These are phyloP conservation scores for Phytophthora ohioensis DNA, from an alignment of 352 stramenopile genomes.

Conservation along the genomic window DNA sequence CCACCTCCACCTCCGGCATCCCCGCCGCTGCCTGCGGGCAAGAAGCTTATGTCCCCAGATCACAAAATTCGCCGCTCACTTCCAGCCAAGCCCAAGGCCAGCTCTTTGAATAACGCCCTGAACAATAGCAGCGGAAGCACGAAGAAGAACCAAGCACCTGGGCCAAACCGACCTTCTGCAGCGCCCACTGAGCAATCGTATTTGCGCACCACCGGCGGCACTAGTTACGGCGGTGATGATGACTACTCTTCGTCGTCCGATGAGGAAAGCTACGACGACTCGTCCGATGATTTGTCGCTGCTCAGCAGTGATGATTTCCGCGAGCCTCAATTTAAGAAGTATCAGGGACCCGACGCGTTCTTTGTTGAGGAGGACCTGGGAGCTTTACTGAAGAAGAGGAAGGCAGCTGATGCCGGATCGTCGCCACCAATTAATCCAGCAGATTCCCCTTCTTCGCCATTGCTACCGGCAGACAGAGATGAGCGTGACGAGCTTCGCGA, in stretches of 20 bases:
- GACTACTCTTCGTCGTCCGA: conserved; percentile 47
- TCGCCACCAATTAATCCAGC: conserved; percentile 18
- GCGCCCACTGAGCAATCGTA: conserved; percentile 31
- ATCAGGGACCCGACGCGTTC: conserved; percentile 35
- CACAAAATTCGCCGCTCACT: conserved; percentile 16
- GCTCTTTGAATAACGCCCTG: conserved; percentile 5
- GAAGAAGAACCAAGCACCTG: conserved; percentile 14
- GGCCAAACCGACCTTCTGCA: conserved; percentile 19
- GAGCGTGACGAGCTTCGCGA: conserved; percentile 70
- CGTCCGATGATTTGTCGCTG: conserved; percentile 45
- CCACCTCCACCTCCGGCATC: conserved; percentile 13
- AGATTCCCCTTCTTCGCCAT: conserved; percentile 27
- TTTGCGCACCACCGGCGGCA: conserved; percentile 41
- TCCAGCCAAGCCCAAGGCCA: conserved; percentile 17
- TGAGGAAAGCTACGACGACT: conserved; percentile 45
- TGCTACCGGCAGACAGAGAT: conserved; percentile 23
- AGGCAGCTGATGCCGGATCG: conserved; percentile 13
- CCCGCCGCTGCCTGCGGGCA: conserved; percentile 11
- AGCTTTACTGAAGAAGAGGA: conserved; percentile 43
- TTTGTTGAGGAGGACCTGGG: conserved; percentile 52
- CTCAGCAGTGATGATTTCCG: conserved; percentile 40
- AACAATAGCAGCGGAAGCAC: conserved; percentile 24
- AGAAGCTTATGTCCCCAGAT: conserved; percentile 16
- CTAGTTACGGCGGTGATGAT: conserved; percentile 32
- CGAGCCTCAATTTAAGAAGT: conserved; percentile 42